Evolutionary conservation across 305 asterid species (phyloP), one percentile per base, ranked within the genome.

Genomic region (Fraxinus ornus): DNA sequence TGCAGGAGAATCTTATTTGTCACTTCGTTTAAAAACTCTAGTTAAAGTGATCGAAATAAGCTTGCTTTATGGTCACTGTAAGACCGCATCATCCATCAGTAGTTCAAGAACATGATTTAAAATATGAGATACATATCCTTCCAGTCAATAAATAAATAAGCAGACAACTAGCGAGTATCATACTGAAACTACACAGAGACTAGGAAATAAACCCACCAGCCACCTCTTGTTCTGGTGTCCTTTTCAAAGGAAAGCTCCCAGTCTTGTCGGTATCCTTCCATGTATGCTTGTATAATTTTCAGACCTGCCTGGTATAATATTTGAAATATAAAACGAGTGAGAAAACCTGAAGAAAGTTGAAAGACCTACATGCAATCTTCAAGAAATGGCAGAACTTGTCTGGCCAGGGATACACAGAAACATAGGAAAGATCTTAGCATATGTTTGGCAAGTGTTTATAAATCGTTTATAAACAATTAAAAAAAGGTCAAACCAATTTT

Each of bases 161-260:
- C 26, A 70, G 2, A 62, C n/a, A 8, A 13, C 77, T 44, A 60
- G 55, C 68, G 77, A 79, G 7, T 75, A 55, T 24, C 26, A 60
- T 47, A 33, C 32, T 33, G 44, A 37, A 57, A 79, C 33, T 66
- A 26, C 9, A 5, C 28, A 64, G 35, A 55, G 30, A 66, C n/a
- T 4, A 76, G 76, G 22, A 35, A 10, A 39, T 78, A 76, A 68
- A 83, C 94, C 7, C 88, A 95, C 99, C 98, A 95, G 89, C 98
- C 99, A 84, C 99, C 98, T 88, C 90, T 87, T 79, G 97, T 91
- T 85, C 99, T 89, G 71, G 98, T 95, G 89, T 95, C 97, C 86
- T 94, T 92, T 88, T 94, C 98, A 73, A 94, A 93, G 12, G 99
- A 95, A 78, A 95, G 98, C 57, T 82, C 91, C 99, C 98, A 95